phyloP scores from a whole-genome alignment of 495 filamentous ascomycete species.

The Darksidea phi region DNA sequence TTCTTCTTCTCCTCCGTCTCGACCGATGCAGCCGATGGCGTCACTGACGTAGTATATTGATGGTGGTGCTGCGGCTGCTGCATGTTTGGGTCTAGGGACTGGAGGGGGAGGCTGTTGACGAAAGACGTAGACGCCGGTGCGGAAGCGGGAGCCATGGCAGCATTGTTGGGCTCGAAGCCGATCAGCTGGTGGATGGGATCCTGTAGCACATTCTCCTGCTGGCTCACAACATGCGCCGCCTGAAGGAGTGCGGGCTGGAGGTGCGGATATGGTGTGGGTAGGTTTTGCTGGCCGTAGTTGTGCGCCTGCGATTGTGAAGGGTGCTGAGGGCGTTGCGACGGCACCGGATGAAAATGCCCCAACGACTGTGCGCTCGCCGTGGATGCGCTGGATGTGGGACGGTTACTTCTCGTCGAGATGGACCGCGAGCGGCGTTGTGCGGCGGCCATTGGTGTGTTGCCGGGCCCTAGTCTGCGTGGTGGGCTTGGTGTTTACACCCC shows the following conservation, averaged over 20 bases:
- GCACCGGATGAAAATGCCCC: slow-evolving; percentile 19
- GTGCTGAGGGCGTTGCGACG: slow-evolving; percentile 7
- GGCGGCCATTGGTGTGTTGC: slow-evolving; percentile 18
- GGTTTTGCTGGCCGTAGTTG: slow-evolving; percentile 10
- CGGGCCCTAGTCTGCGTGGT: not conserved
- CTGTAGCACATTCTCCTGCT: slow-evolving; percentile 22
- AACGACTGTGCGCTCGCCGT: slow-evolving; percentile 60
- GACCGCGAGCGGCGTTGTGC: slow-evolving; percentile 52
- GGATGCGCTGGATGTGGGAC: slow-evolving; percentile 75
- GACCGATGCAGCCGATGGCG: slow-evolving; percentile 32
- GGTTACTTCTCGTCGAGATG: slow-evolving; percentile 55
- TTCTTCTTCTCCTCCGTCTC: slow-evolving; percentile 66
- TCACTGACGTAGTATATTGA: not conserved
- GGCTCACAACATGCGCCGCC: slow-evolving; percentile 31
- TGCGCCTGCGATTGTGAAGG: slow-evolving; percentile 11
- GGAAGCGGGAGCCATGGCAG: too few relatives aligned
- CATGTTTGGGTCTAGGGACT: slow-evolving; percentile 16
- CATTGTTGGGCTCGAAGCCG: not conserved
- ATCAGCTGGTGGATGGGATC: slow-evolving; percentile 26
- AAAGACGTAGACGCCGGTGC: not conserved
- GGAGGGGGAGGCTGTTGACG: not conserved
- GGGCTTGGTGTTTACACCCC: slow-evolving; percentile 19
- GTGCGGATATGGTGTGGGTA: slow-evolving; percentile 10
- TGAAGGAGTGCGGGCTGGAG: slow-evolving; percentile 30
- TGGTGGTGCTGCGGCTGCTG: not conserved